phyloP scores from a whole-genome alignment of 2,329 filamentous ascomycete genomes.

The Claviceps humidiphila region DNA sequence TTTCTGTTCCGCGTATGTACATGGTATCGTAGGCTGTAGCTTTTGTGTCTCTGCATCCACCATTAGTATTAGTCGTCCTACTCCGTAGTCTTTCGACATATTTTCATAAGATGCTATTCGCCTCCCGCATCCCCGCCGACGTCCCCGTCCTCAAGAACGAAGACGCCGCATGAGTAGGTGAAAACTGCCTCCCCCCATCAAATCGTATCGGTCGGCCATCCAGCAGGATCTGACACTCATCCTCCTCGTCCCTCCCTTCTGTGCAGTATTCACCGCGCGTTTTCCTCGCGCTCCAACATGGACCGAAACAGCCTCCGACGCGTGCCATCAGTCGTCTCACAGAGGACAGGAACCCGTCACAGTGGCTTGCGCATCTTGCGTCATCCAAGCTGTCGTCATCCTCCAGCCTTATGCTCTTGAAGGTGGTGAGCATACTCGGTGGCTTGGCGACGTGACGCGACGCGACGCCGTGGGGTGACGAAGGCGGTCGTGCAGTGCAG shows the following conservation, averaged over 20 bases:
- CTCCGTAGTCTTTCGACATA: no score
- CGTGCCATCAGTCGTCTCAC: background rate
- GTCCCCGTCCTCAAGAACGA: conserved; percentile 30
- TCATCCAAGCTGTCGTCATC: conserved; percentile 22
- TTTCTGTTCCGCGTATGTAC: no score
- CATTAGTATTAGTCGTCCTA: no score
- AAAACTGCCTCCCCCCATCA: background rate
- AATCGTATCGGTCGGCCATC: background rate
- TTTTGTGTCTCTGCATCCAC: no score
- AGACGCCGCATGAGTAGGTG: conserved; percentile 27
- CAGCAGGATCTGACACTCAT: conserved; percentile 9
- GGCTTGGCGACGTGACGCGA: background rate
- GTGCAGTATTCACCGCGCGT: conserved; percentile 12
- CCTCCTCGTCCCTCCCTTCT: conserved; percentile 14
- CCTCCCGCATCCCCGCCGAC: conserved; percentile 23
- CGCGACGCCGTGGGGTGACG: background rate
- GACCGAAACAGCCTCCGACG: conserved; percentile 4
- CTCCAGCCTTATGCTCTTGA: conserved; percentile 14
- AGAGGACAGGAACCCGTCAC: background rate
- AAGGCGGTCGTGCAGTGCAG: no score
- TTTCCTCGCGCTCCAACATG: conserved; percentile 4
- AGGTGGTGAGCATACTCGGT: background rate
- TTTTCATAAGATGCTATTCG: conserved; percentile 20
- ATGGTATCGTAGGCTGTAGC: no score
- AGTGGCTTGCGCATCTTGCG: background rate